Percentiles rank a stretch among this genome's conserved stretches.
Evolutionary conservation across 306 rosid species (phyloP).

Genomic region (Acacia confusa): DNA sequence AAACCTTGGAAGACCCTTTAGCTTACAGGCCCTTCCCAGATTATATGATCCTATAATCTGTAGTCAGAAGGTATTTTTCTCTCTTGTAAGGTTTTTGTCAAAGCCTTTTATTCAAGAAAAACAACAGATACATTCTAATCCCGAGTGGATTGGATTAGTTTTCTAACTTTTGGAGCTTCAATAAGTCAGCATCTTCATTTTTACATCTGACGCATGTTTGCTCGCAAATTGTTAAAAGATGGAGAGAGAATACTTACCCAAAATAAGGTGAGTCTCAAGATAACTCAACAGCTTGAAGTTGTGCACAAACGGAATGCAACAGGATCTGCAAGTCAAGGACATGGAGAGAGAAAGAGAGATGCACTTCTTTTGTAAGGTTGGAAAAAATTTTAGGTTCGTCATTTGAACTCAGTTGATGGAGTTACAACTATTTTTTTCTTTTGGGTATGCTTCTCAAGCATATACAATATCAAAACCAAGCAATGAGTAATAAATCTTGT

Average conservation of each 20-base stretch:
- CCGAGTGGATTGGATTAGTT: background rate
- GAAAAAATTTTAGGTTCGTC: conserved; percentile 11
- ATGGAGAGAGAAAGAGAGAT: conserved; percentile 68
- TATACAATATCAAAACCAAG: conserved; percentile 13
- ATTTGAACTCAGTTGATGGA: conserved; percentile 9
- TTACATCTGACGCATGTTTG: conserved; percentile 11
- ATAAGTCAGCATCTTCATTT: conserved; percentile 15
- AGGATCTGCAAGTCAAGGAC: conserved; percentile 81
- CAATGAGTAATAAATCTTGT: background rate
- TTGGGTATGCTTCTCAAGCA: conserved; percentile 39
- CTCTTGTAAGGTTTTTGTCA: background rate
- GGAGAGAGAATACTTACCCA: conserved; percentile 75
- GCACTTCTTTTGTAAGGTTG: conserved; percentile 72
- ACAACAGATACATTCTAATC: conserved; percentile 45
- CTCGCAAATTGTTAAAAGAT: conserved; percentile 57
- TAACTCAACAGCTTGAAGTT: conserved; percentile 89
- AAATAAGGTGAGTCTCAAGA: conserved; percentile 59
- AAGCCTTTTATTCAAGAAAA: conserved; percentile 29
- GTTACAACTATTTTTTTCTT: conserved; percentile 7
- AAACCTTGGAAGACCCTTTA: background rate
- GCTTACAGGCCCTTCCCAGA: background rate
- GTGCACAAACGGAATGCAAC: conserved; percentile 91
- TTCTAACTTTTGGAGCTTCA: background rate
- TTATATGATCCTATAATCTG: background rate
- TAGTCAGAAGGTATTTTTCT: background rate